phyloP scores from a whole-genome alignment of 1,284 basidiomycete genomes.

The Ustilago trichophora region DNA sequence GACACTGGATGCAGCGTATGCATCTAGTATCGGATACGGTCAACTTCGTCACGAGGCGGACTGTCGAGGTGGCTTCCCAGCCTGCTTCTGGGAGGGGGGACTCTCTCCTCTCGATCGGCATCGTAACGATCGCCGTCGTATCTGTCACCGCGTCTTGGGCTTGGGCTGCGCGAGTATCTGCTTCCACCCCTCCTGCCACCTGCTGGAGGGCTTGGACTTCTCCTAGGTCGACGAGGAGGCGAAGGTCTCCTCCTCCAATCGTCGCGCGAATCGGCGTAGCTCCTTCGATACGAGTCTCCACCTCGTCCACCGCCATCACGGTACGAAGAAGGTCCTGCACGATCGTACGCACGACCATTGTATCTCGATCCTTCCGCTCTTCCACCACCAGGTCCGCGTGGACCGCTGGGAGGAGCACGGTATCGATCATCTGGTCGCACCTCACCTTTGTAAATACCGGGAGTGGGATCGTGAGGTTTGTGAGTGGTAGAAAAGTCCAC shows the following conservation, averaged over 20 bases:
- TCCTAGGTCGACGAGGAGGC: constrained; percentile 31
- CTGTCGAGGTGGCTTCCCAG: constrained; percentile 49
- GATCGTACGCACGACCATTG: constrained; percentile 32
- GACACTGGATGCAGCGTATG: no score
- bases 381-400: constrained; percentile 3
- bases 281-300: constrained; percentile 32
- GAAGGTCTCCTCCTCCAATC: constrained; percentile 53
- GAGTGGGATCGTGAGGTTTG: constrained; percentile 91
- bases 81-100: constrained; percentile 30
- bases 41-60: constrained; percentile 47
- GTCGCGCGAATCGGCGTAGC: constrained; percentile 41
- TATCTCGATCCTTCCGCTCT: constrained; percentile 19
- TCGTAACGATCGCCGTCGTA: constrained; percentile 14
- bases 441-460: constrained; percentile 80
- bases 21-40: constrained; percentile 38
- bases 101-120: constrained; percentile 34
- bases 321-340: constrained; percentile 22
- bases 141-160: constrained; percentile 26
- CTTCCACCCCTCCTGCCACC: constrained; percentile 9
- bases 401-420: constrained; percentile 6
- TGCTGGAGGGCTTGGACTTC: constrained; percentile 45
- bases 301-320: constrained; percentile 12
- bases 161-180: constrained; percentile 44
- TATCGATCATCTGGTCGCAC: constrained; percentile 56
- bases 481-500: constrained; percentile 96